Base-by-base conservation (phyloP, 768 basidiomycete species). In the Dentipellis fragilis region DNA sequence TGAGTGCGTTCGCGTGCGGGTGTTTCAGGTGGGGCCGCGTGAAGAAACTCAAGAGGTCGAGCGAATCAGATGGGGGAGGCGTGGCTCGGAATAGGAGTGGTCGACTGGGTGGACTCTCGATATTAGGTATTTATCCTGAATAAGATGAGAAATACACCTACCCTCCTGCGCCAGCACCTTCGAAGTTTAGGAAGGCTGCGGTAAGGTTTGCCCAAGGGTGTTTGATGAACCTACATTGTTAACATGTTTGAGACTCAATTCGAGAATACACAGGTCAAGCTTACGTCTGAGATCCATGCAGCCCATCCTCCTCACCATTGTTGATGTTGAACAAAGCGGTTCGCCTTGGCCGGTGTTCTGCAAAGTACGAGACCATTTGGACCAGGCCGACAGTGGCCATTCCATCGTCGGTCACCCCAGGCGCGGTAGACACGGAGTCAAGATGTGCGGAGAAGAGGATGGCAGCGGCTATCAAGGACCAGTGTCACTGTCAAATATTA, bases 241-340 rank as follows among this genome's bases (percentile, higher is more conserved):
- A 38, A 29, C 29, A 29, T 23, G 11, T 21, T 35, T 50, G 40
- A 35, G 29, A 35, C 34, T 10, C 8, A 2, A 19, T 21, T 7
- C 0, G 21, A 8, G 29, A 6, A 29, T 16, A 66, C 14, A 54
- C 19, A 47, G 11, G 37, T 54, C 54, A 51, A 51, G 67, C 73
- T 59, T 66, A 88, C 79, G 75, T 72, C 63, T 83, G 82, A 8
- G 88, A 84, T 21, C 89, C 89, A 57, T 84, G 77, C 59, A 91
- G 66, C 36, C 82, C 79, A 65, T 88, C 81, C 62, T 93, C 89
- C 64, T 92, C 90, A 1, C 85, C 89, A 58, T 92, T 91, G 66
- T 93, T 93, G 66, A 89, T 78, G 62, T 91, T 89, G 73, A 92
- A 89, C 3, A 93, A 68, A 6, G 84, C 83, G 0, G 86, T 87